phyloP scores from a whole-genome alignment of 2,329 filamentous ascomycete genomes.

The Cladophialophora psammophila region DNA sequence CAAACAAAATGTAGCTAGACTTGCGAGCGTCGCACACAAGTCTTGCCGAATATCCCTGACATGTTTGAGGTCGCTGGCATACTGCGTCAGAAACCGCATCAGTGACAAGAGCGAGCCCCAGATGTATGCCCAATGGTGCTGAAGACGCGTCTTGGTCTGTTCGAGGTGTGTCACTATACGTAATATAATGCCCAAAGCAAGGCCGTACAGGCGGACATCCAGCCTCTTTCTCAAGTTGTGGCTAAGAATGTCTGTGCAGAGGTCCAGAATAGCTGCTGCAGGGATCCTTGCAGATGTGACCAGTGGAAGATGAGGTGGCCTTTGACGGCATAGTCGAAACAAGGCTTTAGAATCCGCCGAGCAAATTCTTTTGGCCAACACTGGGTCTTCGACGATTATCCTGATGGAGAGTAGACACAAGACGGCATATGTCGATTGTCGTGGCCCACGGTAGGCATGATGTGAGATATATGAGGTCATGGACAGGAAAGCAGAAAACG shows the following conservation, averaged over 20 bases:
- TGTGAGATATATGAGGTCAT: slow-evolving; percentile 91
- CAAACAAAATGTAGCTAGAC: slow-evolving; percentile 83
- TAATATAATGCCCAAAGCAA: slow-evolving; percentile 81
- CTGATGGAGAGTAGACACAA: slow-evolving; percentile 85
- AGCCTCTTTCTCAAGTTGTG: slow-evolving; percentile 89
- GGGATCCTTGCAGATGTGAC: slow-evolving; percentile 76
- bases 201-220: slow-evolving; percentile 82
- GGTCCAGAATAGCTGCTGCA: slow-evolving; percentile 79
- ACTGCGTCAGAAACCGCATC: slow-evolving; percentile 88
- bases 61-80: slow-evolving; percentile 72
- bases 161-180: slow-evolving; percentile 85
- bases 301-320: slow-evolving; percentile 82
- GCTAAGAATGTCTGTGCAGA: slow-evolving; percentile 88
- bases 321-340: slow-evolving; percentile 87
- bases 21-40: slow-evolving; percentile 78
- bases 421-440: slow-evolving; percentile 82
- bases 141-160: slow-evolving; percentile 78
- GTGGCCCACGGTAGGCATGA: slow-evolving; percentile 83
- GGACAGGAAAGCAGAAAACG: slow-evolving; percentile 83
- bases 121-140: slow-evolving; percentile 94
- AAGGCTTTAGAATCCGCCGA: slow-evolving; percentile 75
- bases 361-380: slow-evolving; percentile 82
- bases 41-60: slow-evolving; percentile 70
- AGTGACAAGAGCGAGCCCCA: slow-evolving; percentile 89
- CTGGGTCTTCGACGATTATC: slow-evolving; percentile 83